Evolutionary conservation across 331 rosid genomes (phyloP).

Genomic region (Quercus lobata): DNA sequence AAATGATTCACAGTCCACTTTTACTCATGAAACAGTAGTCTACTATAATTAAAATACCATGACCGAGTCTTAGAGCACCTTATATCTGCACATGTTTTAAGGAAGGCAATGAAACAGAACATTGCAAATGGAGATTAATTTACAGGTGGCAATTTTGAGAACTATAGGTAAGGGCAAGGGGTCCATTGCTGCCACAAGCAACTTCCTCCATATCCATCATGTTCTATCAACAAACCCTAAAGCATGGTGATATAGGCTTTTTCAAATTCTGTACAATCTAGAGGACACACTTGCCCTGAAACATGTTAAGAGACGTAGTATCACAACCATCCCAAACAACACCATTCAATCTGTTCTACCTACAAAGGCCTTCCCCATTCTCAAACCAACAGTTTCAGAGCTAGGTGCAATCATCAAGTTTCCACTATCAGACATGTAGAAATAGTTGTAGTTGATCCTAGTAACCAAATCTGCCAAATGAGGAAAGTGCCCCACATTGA

Average conservation of each 20-base stretch:
- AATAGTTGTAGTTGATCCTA: conserved; percentile 86
- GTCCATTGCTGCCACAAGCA: neutral
- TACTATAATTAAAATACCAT: no score
- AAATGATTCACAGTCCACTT: no score
- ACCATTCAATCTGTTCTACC: conserved; percentile 38
- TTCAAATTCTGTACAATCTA: conserved; percentile 15
- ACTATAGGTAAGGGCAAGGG: neutral
- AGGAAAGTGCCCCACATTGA: conserved; percentile 94
- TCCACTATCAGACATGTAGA: conserved; percentile 89
- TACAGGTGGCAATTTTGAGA: neutral
- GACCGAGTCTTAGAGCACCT: no score
- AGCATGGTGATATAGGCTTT: neutral
- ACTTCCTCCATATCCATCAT: neutral
- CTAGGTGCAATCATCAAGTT: conserved; percentile 68
- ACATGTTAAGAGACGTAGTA: neutral
- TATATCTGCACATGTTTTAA: no score
- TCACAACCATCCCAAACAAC: conserved; percentile 5
- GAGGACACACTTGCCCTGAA: conserved; percentile 11
- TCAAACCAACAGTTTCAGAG: conserved; percentile 51
- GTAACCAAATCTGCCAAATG: conserved; percentile 96
- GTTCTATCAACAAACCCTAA: neutral
- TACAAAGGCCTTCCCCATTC: conserved; percentile 50
- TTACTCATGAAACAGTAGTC: no score
- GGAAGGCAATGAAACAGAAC: no score
- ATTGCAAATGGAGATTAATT: neutral